Base-by-base conservation (phyloP, 2,329 filamentous ascomycete genomes). In the Xylaria hypoxylon region DNA sequence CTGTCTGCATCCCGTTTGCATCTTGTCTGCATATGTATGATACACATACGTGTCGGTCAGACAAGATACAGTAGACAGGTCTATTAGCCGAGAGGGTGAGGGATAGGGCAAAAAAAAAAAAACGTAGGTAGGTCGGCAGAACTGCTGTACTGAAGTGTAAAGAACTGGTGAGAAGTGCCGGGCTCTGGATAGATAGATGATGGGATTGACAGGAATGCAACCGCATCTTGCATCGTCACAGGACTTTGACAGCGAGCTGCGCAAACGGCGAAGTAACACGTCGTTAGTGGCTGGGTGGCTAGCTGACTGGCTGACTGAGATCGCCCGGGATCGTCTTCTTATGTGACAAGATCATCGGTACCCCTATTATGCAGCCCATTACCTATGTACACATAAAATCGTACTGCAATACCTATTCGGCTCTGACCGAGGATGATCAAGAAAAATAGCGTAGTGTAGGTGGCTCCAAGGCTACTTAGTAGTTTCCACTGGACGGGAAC, bases 301-400 rank as follows among this genome's bases (percentile, higher is more conserved):
- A 8, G 28, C 51, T 11, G 31, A 33, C 50, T 50, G 59, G 31
- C 35, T 44, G 53, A 42, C 53, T 56, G 35, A 61, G 56, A 64
- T 58, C 28, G 35, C 11, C 56, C 51, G 50, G 28, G 56, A 52
- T 55, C 51, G 53, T 47, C 60, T 62, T 59, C 53, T 45, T 44
- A 61, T 70, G 69, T 71, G 65, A 73, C 69, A 62, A 60, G 71
- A 73, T 73, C 69, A 68, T 70, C 72, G 64, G 28, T 60, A 19
- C 31, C 53, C 65, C 47, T 58, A 40, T 68, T 42, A 68, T 62
- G 56, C 62, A 58, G 24, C 28, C 19, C 45, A 44, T 38, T 28
- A n/a, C n/a, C n/a, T n/a, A n/a, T n/a, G 24, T 38, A 19, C n/a
- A 24, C 31, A 51, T 31, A 19, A 33, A 5, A 33, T 6, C 5